Evolutionary conservation across 2,329 filamentous ascomycete species (phyloP).

Genomic region (Phyllosticta citriasiana): DNA sequence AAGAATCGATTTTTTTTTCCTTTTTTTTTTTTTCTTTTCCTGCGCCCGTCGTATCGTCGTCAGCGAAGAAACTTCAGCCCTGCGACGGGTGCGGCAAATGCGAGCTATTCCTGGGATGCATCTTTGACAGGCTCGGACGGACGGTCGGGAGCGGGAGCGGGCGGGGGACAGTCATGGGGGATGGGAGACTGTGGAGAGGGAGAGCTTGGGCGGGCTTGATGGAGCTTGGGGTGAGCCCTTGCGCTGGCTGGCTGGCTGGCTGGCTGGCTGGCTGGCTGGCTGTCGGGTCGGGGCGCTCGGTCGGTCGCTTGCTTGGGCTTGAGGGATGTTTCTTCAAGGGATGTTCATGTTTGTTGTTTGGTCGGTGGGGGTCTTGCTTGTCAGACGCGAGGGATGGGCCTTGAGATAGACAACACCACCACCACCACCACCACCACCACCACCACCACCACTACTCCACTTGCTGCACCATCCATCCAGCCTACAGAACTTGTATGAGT

Average conservation of each 20-base stretch:
- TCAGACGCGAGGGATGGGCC: not conserved
- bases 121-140: not conserved
- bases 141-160: not conserved
- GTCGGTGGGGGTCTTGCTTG: not conserved
- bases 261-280: not conserved
- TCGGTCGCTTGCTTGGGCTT: not conserved
- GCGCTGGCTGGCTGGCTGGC: not conserved
- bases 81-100: not conserved
- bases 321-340: not conserved
- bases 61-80: not conserved
- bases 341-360: not conserved
- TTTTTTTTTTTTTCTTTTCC: too few relatives aligned
- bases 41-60: not conserved
- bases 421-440: too few relatives aligned
- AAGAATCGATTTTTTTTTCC: not conserved
- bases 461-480: too few relatives aligned
- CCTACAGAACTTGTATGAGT: too few relatives aligned
- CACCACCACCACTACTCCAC: not conserved
- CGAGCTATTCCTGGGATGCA: not conserved
- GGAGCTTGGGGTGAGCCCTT: not conserved
- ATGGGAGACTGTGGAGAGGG: not conserved
- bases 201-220: not conserved
- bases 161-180: too few relatives aligned
- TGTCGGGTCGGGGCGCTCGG: not conserved
- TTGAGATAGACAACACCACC: not conserved